Percentiles rank a stretch among this genome's conserved stretches.
These are phyloP conservation scores for Xerocomus spinulosus DNA, from an alignment of 768 basidiomycete genomes.

Conservation along the genomic window DNA sequence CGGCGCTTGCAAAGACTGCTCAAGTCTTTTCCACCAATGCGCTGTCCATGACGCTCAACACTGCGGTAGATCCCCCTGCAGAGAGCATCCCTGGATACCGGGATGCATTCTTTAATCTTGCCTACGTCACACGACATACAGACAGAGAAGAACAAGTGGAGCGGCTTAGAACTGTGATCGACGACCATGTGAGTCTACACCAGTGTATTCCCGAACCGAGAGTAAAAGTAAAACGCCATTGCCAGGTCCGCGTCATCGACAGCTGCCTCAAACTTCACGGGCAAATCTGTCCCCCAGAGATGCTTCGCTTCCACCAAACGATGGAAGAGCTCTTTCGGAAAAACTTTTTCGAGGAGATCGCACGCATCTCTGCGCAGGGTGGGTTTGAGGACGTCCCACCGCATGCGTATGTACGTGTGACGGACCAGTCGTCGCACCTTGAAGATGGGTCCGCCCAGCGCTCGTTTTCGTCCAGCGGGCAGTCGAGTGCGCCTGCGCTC, in stretches of 20 bases:
- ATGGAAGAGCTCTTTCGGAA: constrained; percentile 81
- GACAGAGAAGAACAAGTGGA: constrained; percentile 68
- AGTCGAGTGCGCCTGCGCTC: constrained; percentile 40
- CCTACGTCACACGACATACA: constrained; percentile 63
- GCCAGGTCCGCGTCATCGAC: constrained; percentile 73
- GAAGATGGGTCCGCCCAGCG: constrained; percentile 44
- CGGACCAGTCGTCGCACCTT: constrained; percentile 45
- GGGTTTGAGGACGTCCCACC: constrained; percentile 44
- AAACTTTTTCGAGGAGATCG: constrained; percentile 81
- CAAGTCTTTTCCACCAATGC: constrained; percentile 74
- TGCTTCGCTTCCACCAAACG: constrained; percentile 89
- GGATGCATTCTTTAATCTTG: constrained; percentile 66
- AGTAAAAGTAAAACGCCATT: background rate
- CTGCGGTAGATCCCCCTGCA: constrained; percentile 76
- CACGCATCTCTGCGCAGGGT: constrained; percentile 58
- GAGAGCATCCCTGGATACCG: constrained; percentile 77
- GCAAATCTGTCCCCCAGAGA: constrained; percentile 77
- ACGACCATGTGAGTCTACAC: constrained; percentile 71
- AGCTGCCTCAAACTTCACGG: constrained; percentile 81
- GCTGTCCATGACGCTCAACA: constrained; percentile 82
- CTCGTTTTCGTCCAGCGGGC: constrained; percentile 45
- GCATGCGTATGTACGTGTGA: constrained; percentile 39
- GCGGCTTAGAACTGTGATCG: constrained; percentile 67
- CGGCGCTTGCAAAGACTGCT: constrained; percentile 70
- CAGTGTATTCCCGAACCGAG: background rate